Percentiles rank a stretch among this genome's conserved stretches.
Evolutionary conservation across 2,329 filamentous ascomycete genomes (phyloP).

Genomic region (Cytospora mali): DNA sequence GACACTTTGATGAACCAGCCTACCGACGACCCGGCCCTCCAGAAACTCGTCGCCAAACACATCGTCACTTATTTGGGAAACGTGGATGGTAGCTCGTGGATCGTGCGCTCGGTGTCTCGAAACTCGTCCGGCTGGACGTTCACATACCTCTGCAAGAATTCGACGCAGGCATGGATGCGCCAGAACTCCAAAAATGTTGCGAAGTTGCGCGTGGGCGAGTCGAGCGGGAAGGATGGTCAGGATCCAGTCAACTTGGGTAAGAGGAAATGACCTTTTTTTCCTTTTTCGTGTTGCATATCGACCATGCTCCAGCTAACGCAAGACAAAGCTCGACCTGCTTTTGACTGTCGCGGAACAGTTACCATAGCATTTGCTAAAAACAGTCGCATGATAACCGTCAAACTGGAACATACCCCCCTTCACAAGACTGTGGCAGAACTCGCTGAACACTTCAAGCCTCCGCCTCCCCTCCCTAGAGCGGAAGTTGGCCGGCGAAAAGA

Average conservation of each 20-base stretch:
- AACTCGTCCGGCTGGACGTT: constrained; percentile 55
- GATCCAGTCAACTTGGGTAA: constrained; percentile 50
- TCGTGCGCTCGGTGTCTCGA: constrained; percentile 47
- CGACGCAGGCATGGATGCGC: constrained; percentile 53
- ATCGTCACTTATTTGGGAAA: constrained; percentile 48
- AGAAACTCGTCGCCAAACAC: constrained; percentile 52
- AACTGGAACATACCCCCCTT: constrained; percentile 59
- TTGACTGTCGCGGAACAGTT: constrained; percentile 59
- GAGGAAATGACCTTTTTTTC: constrained; percentile 22
- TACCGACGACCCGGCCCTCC: constrained; percentile 49
- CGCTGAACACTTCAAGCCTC: constrained; percentile 49
- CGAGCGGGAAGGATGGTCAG: constrained; percentile 48
- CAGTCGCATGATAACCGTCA: constrained; percentile 51
- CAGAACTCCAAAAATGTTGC: constrained; percentile 46
- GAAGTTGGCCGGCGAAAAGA: constrained; percentile 34
- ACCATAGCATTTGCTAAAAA: constrained; percentile 53
- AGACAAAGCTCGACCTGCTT: constrained; percentile 55
- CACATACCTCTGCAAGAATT: constrained; percentile 56
- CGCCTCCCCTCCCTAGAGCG: constrained; percentile 40
- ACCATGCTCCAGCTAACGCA: constrained; percentile 24
- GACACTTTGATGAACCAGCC: constrained; percentile 54
- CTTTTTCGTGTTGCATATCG: neutral
- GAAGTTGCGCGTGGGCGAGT: constrained; percentile 50
- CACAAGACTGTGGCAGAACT: constrained; percentile 58
- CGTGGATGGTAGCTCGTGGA: constrained; percentile 54